Percentiles rank a stretch among this genome's conserved stretches.
Conservation (phyloP, 2,329 filamentous ascomycete genomes). For the Chaetomiaceae sp. region DNA sequence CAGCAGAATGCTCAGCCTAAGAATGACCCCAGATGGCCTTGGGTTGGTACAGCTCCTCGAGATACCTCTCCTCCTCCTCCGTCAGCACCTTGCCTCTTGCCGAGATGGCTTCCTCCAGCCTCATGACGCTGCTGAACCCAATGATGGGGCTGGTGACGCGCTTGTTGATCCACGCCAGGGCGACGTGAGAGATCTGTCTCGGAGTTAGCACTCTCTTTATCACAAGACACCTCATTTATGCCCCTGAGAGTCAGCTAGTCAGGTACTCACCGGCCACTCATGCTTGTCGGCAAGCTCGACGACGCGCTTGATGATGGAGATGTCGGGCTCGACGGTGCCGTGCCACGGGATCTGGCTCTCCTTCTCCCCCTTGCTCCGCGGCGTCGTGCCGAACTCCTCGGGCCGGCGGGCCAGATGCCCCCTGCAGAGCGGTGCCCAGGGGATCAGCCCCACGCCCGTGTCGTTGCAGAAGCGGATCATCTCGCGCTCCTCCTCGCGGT, state of each 20-base stretch:
- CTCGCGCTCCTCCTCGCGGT: conserved; percentile 58
- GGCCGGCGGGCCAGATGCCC: conserved; percentile 36
- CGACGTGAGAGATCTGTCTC: conserved; percentile 57
- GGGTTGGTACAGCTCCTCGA: conserved; percentile 59
- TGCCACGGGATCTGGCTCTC: conserved; percentile 28
- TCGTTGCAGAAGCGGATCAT: conserved; percentile 41
- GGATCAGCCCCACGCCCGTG: conserved; percentile 39
- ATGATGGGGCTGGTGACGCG: conserved; percentile 55
- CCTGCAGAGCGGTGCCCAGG: conserved; percentile 38
- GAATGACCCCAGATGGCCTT: conserved; percentile 42
- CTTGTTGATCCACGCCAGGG: conserved; percentile 58
- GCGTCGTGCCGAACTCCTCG: conserved; percentile 27
- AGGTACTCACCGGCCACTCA: conserved; percentile 27
- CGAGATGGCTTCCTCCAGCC: conserved; percentile 59
- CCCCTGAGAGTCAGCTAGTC: too few relatives aligned
- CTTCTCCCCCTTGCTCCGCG: conserved; percentile 33
- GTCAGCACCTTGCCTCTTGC: conserved; percentile 45
- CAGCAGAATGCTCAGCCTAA: conserved; percentile 1
- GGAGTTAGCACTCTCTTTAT: not conserved
- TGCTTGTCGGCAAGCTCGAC: conserved; percentile 30
- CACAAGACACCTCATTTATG: not conserved
- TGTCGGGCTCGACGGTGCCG: conserved; percentile 33
- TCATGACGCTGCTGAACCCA: conserved; percentile 53
- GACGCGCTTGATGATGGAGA: conserved; percentile 30
- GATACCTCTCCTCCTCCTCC: conserved; percentile 55